Conservation (phyloP, 2,329 filamentous ascomycete genomes). For the Phaeosphaeria sp. region DNA sequence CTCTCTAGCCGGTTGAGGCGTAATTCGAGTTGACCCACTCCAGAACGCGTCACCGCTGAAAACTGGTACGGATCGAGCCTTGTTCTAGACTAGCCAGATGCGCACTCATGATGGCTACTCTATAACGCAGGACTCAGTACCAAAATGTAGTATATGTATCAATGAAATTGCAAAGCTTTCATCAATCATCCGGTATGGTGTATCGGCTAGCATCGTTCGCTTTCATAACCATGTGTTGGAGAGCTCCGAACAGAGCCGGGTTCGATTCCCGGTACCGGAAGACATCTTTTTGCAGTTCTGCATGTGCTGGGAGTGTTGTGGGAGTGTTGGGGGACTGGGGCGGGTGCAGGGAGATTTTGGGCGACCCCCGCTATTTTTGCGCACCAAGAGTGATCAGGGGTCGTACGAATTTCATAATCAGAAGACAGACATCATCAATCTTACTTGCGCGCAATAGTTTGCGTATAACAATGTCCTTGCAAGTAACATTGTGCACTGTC, state of each 20-base stretch:
- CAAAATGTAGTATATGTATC: neutral
- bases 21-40: no score
- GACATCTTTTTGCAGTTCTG: constrained; percentile 9
- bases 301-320: neutral
- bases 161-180: neutral
- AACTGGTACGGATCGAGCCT: no score
- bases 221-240: constrained; percentile 30
- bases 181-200: neutral
- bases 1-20: no score
- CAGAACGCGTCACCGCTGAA: no score
- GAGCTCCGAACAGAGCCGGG: constrained; percentile 17
- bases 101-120: no score
- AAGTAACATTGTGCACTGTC: neutral
- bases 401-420: neutral
- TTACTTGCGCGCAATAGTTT: no score
- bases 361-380: neutral
- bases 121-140: no score
- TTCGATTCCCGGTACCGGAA: constrained; percentile 43
- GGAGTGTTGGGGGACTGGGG: neutral
- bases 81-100: no score
- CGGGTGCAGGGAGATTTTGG: neutral
- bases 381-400: neutral
- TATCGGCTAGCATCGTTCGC: constrained; percentile 35
- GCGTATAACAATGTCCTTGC: no score
- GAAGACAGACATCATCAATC: no score